Evolutionary conservation across 345 rosid species (phyloP), one percentile per base, ranked within the genome.

Genomic region (Cardamine resedifolia): DNA sequence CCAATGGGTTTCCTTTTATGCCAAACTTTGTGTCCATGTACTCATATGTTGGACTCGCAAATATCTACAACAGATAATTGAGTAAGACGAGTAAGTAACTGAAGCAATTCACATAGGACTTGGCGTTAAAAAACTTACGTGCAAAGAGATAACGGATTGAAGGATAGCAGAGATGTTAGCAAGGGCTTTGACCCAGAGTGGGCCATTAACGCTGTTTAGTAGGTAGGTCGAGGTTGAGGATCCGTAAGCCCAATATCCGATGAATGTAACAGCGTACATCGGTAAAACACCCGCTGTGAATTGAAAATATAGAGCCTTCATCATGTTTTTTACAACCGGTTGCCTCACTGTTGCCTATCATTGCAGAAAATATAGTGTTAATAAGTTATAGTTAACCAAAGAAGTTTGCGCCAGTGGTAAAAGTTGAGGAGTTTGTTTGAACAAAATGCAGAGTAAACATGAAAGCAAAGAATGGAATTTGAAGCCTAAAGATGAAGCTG

Each of bases 201-300:
- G 96, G 26, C 99, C 99, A 19, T 12, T 83, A 51, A 82, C 85
- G 1, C 81, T 90, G 71, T 80, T 88, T 44, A 95, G 94, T 73
- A 95, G 68, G 70, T 91, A 91, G 5, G 90, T 66, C 0, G 93
- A 64, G 9, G 97, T 84, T 10, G 87, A 78, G 57, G 90, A 71
- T n/a, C 99, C 99, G 24, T 95, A 95, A 2, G 99, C 99, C 99
- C 99, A 95, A 41, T 95, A 95, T 15, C 97, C 99, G 0, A 85
- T 72, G 38, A 87, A 87, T 5, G 92, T 77, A 64, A 91, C 89
- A 0, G 87, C 86, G 57, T 77, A 90, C 89, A 95, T 70, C 0
- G 97, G 97, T 28, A 91, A 33, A 59, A 84, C 80, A 60, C 99
- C 99, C 0, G 80, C 75, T 6, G 90, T 75, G 84, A 95, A 91